Base-by-base conservation (phyloP, 2,329 filamentous ascomycete species). In the Aspergillus calidoustus region DNA sequence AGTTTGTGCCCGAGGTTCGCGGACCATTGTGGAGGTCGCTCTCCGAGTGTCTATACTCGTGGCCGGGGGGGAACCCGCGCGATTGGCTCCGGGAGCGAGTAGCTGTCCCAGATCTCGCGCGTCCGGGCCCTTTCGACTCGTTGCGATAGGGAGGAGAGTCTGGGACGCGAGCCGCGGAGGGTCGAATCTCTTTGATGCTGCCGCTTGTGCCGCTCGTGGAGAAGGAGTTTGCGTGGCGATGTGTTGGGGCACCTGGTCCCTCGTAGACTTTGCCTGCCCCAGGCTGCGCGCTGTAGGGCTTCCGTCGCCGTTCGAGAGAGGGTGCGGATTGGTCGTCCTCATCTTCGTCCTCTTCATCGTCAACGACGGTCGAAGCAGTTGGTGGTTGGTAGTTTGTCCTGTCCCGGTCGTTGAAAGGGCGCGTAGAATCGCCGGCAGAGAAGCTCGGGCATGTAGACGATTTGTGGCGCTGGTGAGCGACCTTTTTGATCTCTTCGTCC, bases 281-380 rank as follows among this genome's bases (percentile, higher is more conserved):
- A 17, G 86, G 86, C 25, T 84, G 83, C 1, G 83, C 84, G 28
- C 77, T 79, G 68, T 90, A 91, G 0, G 88, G 88, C 63, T 90
- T 86, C 43, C 88, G 80, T 68, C 90, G 85, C 6, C 88, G 84
- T 69, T 91, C 88, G 51, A 90, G 84, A 1, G 57, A 44, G n/a
- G 85, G 85, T 1, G 82, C 78, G 0, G 79, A 71, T 0, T 81
- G 74, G 1, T 52, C 59, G 77, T 72, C 15, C 72, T 64, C 25
- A 7, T 28, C 25, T 30, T 79, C 77, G n/a, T 81, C 76, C 22
- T 73, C 74, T 22, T 76, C 79, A 23, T 77, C 75, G 43, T 75
- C 79, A 19, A 77, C 74, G 15, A 80, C 71, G 5, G 74, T 71
- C n/a, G 74, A 75, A 5, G 67, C 71, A 11, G 69, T 72, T 46